Evolutionary conservation across 23 red algal genomes (phyloP), one percentile per base, ranked within the genome.

Genomic region (Gracilaria domingensis): DNA sequence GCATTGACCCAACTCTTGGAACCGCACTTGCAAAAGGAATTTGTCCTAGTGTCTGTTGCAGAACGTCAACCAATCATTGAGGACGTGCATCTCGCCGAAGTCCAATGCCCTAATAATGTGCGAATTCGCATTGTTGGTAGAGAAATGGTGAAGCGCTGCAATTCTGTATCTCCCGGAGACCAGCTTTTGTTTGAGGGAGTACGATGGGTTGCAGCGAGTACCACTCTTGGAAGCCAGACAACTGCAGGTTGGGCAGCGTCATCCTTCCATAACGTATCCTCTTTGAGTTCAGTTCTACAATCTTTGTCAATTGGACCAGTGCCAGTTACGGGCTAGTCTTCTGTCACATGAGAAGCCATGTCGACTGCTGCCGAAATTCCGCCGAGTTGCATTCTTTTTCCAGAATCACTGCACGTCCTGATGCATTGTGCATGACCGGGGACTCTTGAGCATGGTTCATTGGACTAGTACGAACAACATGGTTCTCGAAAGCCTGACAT

Each of bases 111-210:
- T 30, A n/a, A 50, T 6, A 21, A 48, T 26, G 58, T 85, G 28
- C 28, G 38, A 8, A 66, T 85, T 30, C 59, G 65, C 26, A 48
- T 85, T 23, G 39, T 48, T 21, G 81, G 81, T 37, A 23, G 28
- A 30, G 81, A 85, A 66, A 85, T 67, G 81, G 60, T 85, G 30
- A 48, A 37, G 11, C 57, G 57, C 33, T 65, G 59, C 11, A 37
- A 48, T 2, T 30, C 44, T 70, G 47, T 85, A 0, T 67, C 24
- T 18, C 59, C 45, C 8, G 81, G 81, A 21, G 60, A 85, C 60
- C 51, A 85, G 81, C 59, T 85, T 37, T 85, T 85, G 59, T 85
- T 85, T 48, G 59, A 85, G 14, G 81, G 65, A 20, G 65, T 85
- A 40, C 42, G 59, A 36, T 85, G 81, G 81, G 39, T 67, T 7